Evolutionary conservation across 2,329 filamentous ascomycete genomes (phyloP), one percentile per base, ranked within the genome.

Genomic region (Colletotrichum eleusines): DNA sequence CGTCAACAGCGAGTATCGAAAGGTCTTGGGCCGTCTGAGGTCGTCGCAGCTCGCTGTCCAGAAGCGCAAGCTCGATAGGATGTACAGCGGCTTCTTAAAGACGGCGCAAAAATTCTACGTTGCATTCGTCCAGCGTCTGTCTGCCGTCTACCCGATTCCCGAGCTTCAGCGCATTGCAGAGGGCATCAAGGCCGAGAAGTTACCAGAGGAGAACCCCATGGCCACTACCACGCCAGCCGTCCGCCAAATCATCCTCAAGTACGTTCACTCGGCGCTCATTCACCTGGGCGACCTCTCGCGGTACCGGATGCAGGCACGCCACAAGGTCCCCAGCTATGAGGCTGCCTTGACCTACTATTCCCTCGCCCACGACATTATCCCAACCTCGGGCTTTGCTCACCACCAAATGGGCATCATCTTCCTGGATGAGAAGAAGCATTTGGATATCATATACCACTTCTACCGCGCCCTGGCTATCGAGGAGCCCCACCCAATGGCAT

Each of bases 321-420:
- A 63, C 53, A 94, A 92, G 79, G 88, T 90, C 73, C 90, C 90
- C 63, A 92, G 92, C 75, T 97, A 93, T 85, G 92, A 92, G 33
- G 89, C 89, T 18, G 94, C 95, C 18, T 86, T 95, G 76, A 91
- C 92, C 14, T 97, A 95, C 80, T 98, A 99, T 80, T 85, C 88
- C 66, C 85, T 98, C 71, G 96, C 96, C 28, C 89, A 91, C 73
- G 89, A 92, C 62, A 87, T 98, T 63, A 88, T 92, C 74, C 94
- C 95, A 3, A 85, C 89, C 23, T 94, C 92, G 55, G 95, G 95
- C 38, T 89, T 91, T 73, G 92, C 94, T 20, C 92, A 97, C 77
- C 95, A 99, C 77, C 96, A 98, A 80, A 90, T 96, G 79, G 95
- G 93, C 44, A 93, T 98, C 44, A 91, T 98, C 70, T 91, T 92